Conservation (phyloP, 129 eudicot genomes). For the Arctium lappa region DNA sequence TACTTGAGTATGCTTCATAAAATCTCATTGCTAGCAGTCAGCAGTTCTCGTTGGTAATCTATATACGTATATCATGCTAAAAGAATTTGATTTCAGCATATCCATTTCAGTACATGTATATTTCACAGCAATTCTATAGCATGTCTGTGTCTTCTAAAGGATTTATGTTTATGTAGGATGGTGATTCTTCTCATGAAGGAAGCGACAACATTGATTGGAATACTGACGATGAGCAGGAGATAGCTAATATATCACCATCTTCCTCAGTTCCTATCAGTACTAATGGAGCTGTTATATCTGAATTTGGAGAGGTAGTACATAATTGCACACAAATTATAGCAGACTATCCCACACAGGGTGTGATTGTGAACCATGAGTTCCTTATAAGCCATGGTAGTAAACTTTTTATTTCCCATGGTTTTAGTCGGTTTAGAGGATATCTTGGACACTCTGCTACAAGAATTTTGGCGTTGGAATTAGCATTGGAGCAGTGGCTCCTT, state of each 20-base stretch:
- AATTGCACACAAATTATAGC: background rate
- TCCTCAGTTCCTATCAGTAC: slow-evolving; percentile 10
- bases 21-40: background rate
- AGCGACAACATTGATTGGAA: slow-evolving; percentile 21
- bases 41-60: background rate
- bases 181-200: background rate
- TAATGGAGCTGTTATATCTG: background rate
- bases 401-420: background rate
- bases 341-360: background rate
- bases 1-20: background rate
- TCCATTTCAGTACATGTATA: background rate
- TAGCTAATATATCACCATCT: slow-evolving; percentile 13
- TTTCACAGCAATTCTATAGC: background rate
- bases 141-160: background rate
- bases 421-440: background rate
- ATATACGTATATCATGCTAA: background rate
- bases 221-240: slow-evolving; percentile 22
- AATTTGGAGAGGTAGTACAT: slow-evolving; percentile 24
- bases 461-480: background rate
- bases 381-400: background rate
- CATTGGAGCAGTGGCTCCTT: background rate
- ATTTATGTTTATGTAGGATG: slow-evolving; percentile 20
- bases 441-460: background rate
- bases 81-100: background rate
- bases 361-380: background rate